Percentiles rank a stretch among this genome's conserved stretches.
Conservation (phyloP, 805 yeast genomes). For the Candida pseudofarinosa region DNA sequence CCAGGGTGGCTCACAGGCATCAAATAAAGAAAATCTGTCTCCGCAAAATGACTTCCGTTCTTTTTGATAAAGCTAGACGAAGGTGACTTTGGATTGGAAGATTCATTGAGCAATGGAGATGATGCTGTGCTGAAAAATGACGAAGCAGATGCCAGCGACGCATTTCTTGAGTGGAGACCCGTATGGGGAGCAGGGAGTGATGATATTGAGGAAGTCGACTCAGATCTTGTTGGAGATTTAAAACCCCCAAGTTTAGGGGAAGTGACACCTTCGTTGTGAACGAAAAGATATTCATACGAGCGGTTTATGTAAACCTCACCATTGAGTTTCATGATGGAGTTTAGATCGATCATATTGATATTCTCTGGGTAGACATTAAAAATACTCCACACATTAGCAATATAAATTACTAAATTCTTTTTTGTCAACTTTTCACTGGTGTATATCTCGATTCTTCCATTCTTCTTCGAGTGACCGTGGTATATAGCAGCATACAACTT, state of each 20-base stretch:
- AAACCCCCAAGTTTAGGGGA: conserved; percentile 18
- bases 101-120: conserved; percentile 12
- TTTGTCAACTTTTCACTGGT: conserved; percentile 44
- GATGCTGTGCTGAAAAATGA: conserved; percentile 29
- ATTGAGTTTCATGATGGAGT: conserved; percentile 51
- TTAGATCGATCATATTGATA: conserved; percentile 52
- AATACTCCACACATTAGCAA: conserved; percentile 41
- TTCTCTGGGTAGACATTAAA: conserved; percentile 60
- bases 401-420: conserved; percentile 49
- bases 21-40: conserved; percentile 49
- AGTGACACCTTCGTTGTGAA: conserved; percentile 9
- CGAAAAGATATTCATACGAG: conserved; percentile 29
- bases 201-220: conserved; percentile 11
- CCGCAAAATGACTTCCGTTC: conserved; percentile 23
- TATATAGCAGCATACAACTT: conserved; percentile 47
- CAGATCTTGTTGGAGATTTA: conserved; percentile 13
- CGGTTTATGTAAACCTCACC: conserved; percentile 53
- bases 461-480: conserved; percentile 43
- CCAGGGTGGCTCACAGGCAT: conserved; percentile 74
- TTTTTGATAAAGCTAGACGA: conserved; percentile 25
- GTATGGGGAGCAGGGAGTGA: conserved; percentile 1
- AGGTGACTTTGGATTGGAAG: conserved; percentile 6
- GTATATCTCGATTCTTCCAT: conserved; percentile 54
- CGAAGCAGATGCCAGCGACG: conserved; percentile 20
- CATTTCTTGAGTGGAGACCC: conserved; percentile 15